Evolutionary conservation across 495 filamentous ascomycete species (phyloP), one percentile per base, ranked within the genome.

Genomic region (Amorphotheca resinae): DNA sequence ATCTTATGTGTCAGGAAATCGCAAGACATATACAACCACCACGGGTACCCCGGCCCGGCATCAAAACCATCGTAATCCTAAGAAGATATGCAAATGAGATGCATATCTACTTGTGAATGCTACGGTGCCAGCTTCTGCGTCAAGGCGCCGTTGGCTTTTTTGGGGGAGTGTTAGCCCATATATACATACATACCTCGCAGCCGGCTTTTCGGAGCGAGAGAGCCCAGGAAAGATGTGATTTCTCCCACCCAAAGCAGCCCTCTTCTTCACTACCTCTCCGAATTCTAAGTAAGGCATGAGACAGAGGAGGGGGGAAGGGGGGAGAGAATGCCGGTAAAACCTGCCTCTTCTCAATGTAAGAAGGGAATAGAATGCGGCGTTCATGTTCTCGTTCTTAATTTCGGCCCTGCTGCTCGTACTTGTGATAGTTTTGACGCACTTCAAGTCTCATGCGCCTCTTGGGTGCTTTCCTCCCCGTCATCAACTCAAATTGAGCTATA

Each of bases 21-120:
- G n/a, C n/a, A n/a, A n/a, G n/a, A n/a, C n/a, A n/a, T n/a, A n/a
- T n/a, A n/a, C n/a, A n/a, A n/a, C n/a, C n/a, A n/a, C n/a, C n/a
- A n/a, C n/a, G n/a, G n/a, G n/a, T n/a, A n/a, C 81, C 83, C 82
- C 83, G 86, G 60, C 87, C 82, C 12, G 81, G 66, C 82, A 87
- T 87, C 47, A 88, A 59, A 55, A 86, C 82, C 51, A 68, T 67
- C 5, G 76, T 61, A 50, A 88, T 77, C n/a, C 61, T 69, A 45
- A 87, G n/a, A n/a, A n/a, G n/a, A 87, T 41, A 78, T 58, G 4
- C 72, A 72, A 48, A 77, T 67, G 8, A 75, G 58, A 9, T 80
- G 74, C 7, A 86, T 82, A 6, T 82, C 83, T 0, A 78, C 76
- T 9, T 58, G 52, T 40, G 73, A 60, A 7, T 75, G 65, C 36